Percentiles rank a stretch among this genome's conserved stretches.
These are phyloP conservation scores for Curvularia spicifera DNA, from an alignment of 2,329 filamentous ascomycete species.

Conservation along the genomic window DNA sequence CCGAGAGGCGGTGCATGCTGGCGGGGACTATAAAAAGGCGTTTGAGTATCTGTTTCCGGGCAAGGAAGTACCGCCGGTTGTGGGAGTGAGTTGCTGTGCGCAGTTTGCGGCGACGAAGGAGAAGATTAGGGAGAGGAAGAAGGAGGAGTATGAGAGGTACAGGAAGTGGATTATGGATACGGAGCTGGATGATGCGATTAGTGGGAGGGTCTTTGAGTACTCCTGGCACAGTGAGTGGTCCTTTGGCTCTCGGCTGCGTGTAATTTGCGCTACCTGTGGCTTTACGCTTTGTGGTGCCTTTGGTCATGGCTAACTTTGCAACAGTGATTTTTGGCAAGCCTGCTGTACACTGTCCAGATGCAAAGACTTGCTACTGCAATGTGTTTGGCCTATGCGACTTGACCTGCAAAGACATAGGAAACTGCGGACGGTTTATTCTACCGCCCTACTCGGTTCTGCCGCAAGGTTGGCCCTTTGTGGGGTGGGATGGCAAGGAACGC, in stretches of 20 bases:
- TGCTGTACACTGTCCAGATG: constrained; percentile 65
- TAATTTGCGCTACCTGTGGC: neutral
- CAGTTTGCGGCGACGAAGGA: constrained; percentile 61
- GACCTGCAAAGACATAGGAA: constrained; percentile 49
- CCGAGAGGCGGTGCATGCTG: constrained; percentile 55
- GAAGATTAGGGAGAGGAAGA: constrained; percentile 55
- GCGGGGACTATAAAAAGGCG: constrained; percentile 56
- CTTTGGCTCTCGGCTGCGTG: neutral
- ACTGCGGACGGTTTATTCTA: constrained; percentile 65
- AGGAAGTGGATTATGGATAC: constrained; percentile 59
- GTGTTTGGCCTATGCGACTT: constrained; percentile 67
- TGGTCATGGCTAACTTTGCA: constrained; percentile 22
- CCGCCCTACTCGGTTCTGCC: constrained; percentile 66
- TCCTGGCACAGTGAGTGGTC: constrained; percentile 63
- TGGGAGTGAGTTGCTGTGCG: constrained; percentile 62
- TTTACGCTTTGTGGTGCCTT: neutral
- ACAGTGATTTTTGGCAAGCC: constrained; percentile 49
- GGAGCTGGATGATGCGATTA: constrained; percentile 55
- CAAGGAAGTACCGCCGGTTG: constrained; percentile 49
- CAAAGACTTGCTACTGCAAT: constrained; percentile 69
- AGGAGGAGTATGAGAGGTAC: constrained; percentile 57
- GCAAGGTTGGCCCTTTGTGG: constrained; percentile 65
- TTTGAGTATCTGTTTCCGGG: constrained; percentile 59
- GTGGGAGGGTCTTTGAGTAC: constrained; percentile 63
- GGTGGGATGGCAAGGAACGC: constrained; percentile 56